A percentile compares a stretch with the other conserved stretches of the same genome.
These are phyloP conservation scores for Taphrina pruni DNA, from an alignment of 1,139 yeast species.

Conservation along the genomic window DNA sequence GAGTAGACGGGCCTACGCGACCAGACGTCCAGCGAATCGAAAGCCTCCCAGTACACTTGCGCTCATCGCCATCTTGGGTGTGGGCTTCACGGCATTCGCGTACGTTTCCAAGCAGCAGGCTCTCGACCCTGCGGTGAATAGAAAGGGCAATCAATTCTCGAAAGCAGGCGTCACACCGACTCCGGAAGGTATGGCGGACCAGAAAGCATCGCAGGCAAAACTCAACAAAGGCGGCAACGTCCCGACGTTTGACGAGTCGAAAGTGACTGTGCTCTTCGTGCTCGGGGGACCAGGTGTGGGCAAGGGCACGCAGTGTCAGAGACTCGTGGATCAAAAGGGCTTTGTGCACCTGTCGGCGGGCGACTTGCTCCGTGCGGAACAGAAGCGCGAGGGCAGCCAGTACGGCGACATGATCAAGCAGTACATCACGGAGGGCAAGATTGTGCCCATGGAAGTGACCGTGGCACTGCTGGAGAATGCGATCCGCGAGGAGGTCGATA, in stretches of 20 bases:
- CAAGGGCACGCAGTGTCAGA: conserved; percentile 94
- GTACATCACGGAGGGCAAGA: conserved; percentile 82
- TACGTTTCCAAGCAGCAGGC: conserved; percentile 27
- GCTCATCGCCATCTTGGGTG: conserved; percentile 35
- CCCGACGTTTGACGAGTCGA: conserved; percentile 36
- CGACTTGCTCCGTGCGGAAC: conserved; percentile 90
- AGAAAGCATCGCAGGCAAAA: conserved; percentile 56
- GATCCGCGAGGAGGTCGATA: conserved; percentile 58
- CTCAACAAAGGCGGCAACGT: conserved; percentile 21
- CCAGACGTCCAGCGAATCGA: conserved; percentile 6
- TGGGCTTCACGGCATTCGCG: conserved; percentile 30
- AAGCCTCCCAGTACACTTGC: conserved; percentile 37
- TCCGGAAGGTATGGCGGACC: conserved; percentile 60
- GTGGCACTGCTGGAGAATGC: conserved; percentile 82
- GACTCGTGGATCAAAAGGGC: conserved; percentile 75
- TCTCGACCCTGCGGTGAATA: neutral
- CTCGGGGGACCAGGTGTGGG: conserved; percentile 80
- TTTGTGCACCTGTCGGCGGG: conserved; percentile 94
- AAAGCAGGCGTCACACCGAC: conserved; percentile 39
- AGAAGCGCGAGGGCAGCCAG: conserved; percentile 77
- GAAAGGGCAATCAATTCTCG: conserved; percentile 35
- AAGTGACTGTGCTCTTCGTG: conserved; percentile 76
- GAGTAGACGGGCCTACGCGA: conserved; percentile 3
- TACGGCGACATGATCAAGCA: conserved; percentile 84
- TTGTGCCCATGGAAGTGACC: conserved; percentile 96